A percentile compares a stretch with the other conserved stretches of the same genome.
Conservation (phyloP, 2,329 filamentous ascomycete species). For the Cyphellophora attinorum region DNA sequence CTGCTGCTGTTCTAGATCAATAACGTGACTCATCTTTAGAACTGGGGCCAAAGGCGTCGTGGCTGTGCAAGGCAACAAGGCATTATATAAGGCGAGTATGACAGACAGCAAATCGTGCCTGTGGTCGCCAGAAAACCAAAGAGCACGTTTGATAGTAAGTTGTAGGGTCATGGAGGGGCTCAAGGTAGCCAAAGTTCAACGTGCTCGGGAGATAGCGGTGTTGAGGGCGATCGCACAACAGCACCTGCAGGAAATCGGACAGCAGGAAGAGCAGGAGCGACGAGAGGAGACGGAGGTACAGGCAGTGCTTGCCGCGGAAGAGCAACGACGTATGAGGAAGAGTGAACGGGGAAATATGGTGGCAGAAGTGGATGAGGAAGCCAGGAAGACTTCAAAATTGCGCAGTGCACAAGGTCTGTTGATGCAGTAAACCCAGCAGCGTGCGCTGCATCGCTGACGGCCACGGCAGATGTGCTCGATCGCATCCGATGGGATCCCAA, state of each 20-base stretch:
- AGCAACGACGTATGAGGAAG: constrained; percentile 6
- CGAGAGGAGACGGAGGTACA: constrained; percentile 6
- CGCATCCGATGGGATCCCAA: constrained; percentile 41
- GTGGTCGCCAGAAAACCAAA: no score
- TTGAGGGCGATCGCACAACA: constrained; percentile 10
- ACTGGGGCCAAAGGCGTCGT: no score
- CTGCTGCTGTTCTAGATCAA: no score
- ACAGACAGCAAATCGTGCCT: no score
- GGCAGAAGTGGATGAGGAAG: background rate
- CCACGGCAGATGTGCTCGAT: constrained; percentile 33
- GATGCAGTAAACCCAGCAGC: background rate
- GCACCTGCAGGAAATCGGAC: constrained; percentile 10
- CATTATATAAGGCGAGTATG: no score
- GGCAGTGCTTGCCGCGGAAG: constrained; percentile 11
- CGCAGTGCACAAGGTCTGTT: constrained; percentile 13
- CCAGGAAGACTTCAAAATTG: constrained; percentile 9
- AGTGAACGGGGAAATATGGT: background rate
- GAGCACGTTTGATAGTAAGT: no score
- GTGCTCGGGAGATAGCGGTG: constrained; percentile 9
- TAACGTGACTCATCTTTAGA: no score
- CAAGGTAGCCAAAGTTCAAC: no score
- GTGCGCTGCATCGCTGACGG: no score
- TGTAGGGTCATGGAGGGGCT: no score
- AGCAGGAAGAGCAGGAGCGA: constrained; percentile 6
- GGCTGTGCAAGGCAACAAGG: no score